Percentiles rank a stretch among this genome's conserved stretches.
These are phyloP conservation scores for Blastobotrys elegans DNA, from an alignment of 1,139 yeast species.

Conservation along the genomic window DNA sequence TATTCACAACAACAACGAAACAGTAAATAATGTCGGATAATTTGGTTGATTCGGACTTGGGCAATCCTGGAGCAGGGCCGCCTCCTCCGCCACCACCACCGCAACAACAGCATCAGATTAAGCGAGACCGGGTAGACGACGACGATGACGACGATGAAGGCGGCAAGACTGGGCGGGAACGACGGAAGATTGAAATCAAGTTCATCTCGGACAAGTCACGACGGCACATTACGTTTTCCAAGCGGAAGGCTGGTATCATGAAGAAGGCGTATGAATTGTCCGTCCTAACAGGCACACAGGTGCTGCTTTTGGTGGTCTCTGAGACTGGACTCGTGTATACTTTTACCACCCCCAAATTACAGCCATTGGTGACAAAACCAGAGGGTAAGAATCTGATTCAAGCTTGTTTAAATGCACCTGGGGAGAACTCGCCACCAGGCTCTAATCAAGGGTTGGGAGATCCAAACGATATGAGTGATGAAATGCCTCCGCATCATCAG, in stretches of 20 bases:
- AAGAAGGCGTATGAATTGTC: constrained; percentile 94
- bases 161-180: constrained; percentile 62
- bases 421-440: constrained; percentile 29
- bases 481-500: constrained; percentile 6
- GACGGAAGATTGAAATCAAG: constrained; percentile 95
- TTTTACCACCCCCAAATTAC: constrained; percentile 97
- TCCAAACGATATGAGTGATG: constrained; percentile 9
- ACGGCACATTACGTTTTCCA: constrained; percentile 94
- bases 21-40: constrained; percentile 15
- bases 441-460: constrained; percentile 7
- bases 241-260: constrained; percentile 98
- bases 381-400: constrained; percentile 96
- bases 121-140: constrained; percentile 35
- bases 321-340: constrained; percentile 98
- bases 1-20: not conserved
- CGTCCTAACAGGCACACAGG: constrained; percentile 96
- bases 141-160: constrained; percentile 72
- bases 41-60: constrained; percentile 15
- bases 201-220: constrained; percentile 96
- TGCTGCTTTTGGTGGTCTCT: constrained; percentile 83
- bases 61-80: constrained; percentile 1
- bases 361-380: constrained; percentile 93
- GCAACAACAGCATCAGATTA: constrained; percentile 12
- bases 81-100: no score
- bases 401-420: constrained; percentile 95